Evolutionary conservation across 805 yeast species (phyloP).

Genomic region (Ogataea siamensis): DNA sequence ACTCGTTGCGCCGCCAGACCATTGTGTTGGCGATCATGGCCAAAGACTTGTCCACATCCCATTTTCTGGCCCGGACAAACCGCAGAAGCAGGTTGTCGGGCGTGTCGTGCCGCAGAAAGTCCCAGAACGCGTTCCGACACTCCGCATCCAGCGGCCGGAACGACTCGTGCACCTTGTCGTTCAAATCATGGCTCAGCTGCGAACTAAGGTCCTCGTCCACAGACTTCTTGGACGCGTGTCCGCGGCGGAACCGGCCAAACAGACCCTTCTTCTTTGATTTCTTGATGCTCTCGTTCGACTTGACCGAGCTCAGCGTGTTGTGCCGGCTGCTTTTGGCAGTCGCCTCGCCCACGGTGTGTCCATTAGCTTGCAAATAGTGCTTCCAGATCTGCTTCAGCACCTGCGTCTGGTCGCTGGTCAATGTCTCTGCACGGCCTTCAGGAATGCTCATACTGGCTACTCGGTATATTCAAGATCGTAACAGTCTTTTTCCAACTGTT

Average conservation of each 20-base stretch:
- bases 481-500: not conserved
- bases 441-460: constrained; percentile 14
- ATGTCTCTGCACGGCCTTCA: constrained; percentile 44
- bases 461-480: not conserved
- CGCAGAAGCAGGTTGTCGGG: constrained; percentile 78
- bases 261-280: constrained; percentile 35
- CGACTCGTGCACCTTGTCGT: constrained; percentile 39
- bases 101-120: constrained; percentile 67
- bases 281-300: constrained; percentile 26
- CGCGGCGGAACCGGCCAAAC: constrained; percentile 30
- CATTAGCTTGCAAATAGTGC: constrained; percentile 57
- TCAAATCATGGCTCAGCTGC: constrained; percentile 27
- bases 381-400: constrained; percentile 72
- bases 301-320: constrained; percentile 30
- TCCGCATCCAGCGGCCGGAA: constrained; percentile 52
- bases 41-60: constrained; percentile 66
- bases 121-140: constrained; percentile 54
- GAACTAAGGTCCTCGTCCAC: constrained; percentile 20
- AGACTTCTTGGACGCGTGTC: constrained; percentile 26
- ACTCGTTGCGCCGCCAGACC: constrained; percentile 69
- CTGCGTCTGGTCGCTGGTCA: constrained; percentile 57
- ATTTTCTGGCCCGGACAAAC: constrained; percentile 84
- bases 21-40: constrained; percentile 71
- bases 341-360: constrained; percentile 35
- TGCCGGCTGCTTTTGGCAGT: constrained; percentile 16